Base-by-base conservation (phyloP, 2,329 filamentous ascomycete species). In the Colletotrichum godetiae region DNA sequence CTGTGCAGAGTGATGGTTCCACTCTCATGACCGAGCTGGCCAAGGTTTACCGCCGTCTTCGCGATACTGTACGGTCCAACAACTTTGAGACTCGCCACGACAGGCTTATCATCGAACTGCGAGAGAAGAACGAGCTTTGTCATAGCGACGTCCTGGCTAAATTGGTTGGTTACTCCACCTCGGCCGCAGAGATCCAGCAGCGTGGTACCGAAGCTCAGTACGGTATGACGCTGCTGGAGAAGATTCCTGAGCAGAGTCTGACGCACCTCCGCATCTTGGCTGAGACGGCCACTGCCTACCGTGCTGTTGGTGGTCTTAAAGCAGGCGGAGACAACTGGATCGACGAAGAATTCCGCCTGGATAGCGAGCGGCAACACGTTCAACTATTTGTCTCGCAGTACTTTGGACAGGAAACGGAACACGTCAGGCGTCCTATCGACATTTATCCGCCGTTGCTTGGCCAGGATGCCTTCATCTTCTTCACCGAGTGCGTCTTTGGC, bases 141-240 rank as follows among this genome's bases (percentile, higher is more conserved):
- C 83, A 81, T 27, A 89, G 88, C 70, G 91, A 93, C 77, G 88
- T 88, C 1, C 82, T 95, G 12, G 89, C 91, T 15, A 87, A 88
- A 71, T 86, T 91, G 1, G 91, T 98, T 15, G 96, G 94, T 2
- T 95, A 92, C 80, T 96, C 95, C 0, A 95, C 99, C 72, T 92
- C 95, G 10, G 92, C 95, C 0, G 92, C 94, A 4, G 97, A 99
- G 83, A 98, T 98, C 76, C 92, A 95, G 75, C 95, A 98, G 81
- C 93, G 97, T 77, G 97, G 97, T 7, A 87, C 95, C 4, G 93
- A 94, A 77, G 91, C 92, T 27, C 90, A 93, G 75, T 89, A 90
- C 59, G 92, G 94, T 67, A 88, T 91, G 81, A 96, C 93, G 5
- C 84, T 98, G 58, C 83, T 98, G 24, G 93, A 96, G 76, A 95